Conservation (phyloP, 805 yeast species). For the Candida hungchunana region DNA sequence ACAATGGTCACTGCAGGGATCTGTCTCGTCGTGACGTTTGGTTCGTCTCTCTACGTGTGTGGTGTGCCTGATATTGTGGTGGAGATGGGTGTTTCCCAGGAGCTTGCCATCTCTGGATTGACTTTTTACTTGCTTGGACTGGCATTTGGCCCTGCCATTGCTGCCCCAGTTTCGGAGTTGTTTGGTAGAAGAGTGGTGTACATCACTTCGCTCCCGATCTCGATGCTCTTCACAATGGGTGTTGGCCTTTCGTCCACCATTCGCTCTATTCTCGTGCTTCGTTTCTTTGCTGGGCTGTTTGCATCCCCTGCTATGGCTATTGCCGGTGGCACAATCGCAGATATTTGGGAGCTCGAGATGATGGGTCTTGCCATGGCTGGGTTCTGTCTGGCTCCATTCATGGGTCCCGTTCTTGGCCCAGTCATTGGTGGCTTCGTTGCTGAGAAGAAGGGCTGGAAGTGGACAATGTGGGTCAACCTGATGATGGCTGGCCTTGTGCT, state of each 20-base stretch:
- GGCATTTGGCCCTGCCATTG: conserved; percentile 64
- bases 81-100: conserved; percentile 51
- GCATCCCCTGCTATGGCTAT: conserved; percentile 82
- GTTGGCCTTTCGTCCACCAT: conserved; percentile 63
- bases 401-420: conserved; percentile 79
- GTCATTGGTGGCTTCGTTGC: conserved; percentile 71
- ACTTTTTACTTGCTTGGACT: conserved; percentile 69
- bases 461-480: conserved; percentile 69
- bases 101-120: conserved; percentile 61
- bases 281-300: conserved; percentile 71
- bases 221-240: conserved; percentile 72
- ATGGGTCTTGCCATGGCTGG: conserved; percentile 70
- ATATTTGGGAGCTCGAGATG: conserved; percentile 65
- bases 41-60: conserved; percentile 67
- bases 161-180: conserved; percentile 70
- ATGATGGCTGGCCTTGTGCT: conserved; percentile 57
- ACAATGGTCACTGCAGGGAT: conserved; percentile 61
- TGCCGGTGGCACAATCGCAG: conserved; percentile 81
- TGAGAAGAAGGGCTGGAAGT: conserved; percentile 56
- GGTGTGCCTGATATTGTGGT: conserved; percentile 53
- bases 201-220: conserved; percentile 52
- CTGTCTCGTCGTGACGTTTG: conserved; percentile 69
- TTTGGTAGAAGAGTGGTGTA: conserved; percentile 66
- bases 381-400: conserved; percentile 75
- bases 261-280: conserved; percentile 54